Conservation (phyloP, 2,329 filamentous ascomycete species). For the Aschersonia sp. region DNA sequence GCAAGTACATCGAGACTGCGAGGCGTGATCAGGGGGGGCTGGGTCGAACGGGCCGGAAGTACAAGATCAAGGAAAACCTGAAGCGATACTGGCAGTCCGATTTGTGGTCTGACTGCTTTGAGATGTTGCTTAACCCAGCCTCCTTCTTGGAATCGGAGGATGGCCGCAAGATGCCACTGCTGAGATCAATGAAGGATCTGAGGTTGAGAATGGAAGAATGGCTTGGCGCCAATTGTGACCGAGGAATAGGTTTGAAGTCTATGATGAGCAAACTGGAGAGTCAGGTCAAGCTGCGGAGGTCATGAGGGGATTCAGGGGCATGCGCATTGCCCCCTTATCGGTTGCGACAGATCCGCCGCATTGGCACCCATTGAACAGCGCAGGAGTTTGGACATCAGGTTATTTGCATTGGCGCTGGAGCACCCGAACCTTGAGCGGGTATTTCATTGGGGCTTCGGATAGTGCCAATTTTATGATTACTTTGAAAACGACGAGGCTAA, state of each 20-base stretch:
- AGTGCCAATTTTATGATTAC: too few species aligned
- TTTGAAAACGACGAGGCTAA: too few species aligned
- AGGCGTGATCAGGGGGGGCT: constrained; percentile 39
- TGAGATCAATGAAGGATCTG: constrained; percentile 51
- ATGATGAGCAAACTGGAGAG: constrained; percentile 50
- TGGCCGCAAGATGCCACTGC: constrained; percentile 53
- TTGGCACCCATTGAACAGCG: too few species aligned
- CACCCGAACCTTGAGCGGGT: too few species aligned
- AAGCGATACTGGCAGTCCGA: constrained; percentile 97
- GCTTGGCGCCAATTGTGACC: constrained; percentile 70
- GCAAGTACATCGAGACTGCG: constrained; percentile 81
- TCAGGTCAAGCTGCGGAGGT: constrained; percentile 23
- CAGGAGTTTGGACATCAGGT: too few species aligned
- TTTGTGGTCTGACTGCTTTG: constrained; percentile 73
- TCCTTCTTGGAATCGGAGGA: constrained; percentile 51
- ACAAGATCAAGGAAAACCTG: constrained; percentile 65
- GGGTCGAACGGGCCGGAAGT: constrained; percentile 49
- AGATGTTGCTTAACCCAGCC: constrained; percentile 71
- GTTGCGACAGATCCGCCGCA: too few species aligned
- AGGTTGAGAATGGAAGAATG: constrained; percentile 73
- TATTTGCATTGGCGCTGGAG: too few species aligned
- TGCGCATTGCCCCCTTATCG: too few species aligned
- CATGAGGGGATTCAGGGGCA: not conserved
- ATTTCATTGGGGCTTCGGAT: too few species aligned
- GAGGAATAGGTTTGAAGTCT: constrained; percentile 58